A percentile compares a stretch with the other conserved stretches of the same genome.
Conservation (phyloP, 805 yeast species). For the Kuraishia borneana region DNA sequence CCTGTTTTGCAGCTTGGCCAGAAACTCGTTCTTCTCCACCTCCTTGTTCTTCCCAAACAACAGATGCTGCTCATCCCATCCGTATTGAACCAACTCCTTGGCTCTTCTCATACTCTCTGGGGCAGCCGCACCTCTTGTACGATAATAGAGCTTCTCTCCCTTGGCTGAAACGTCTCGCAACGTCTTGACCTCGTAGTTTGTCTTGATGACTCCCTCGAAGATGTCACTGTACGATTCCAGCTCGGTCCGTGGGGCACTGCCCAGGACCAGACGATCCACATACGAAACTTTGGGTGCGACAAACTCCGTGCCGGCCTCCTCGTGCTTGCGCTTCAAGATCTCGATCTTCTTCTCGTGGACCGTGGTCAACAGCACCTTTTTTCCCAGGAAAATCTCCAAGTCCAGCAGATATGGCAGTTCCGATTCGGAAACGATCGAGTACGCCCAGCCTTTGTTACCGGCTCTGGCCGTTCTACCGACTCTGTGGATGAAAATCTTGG, state of each 20-base stretch:
- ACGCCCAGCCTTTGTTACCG: conserved; percentile 97
- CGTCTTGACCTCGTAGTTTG: conserved; percentile 57
- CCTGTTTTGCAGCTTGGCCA: conserved; percentile 63
- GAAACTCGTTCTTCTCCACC: conserved; percentile 58
- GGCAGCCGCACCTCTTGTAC: conserved; percentile 82
- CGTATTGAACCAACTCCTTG: conserved; percentile 59
- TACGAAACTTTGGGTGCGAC: conserved; percentile 55
- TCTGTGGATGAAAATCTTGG: conserved; percentile 91
- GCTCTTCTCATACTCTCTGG: conserved; percentile 76
- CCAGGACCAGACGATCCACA: conserved; percentile 70
- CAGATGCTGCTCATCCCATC: conserved; percentile 87
- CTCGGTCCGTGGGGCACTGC: conserved; percentile 64
- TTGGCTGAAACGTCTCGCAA: conserved; percentile 64
- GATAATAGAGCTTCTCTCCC: conserved; percentile 80
- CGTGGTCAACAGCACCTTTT: conserved; percentile 59
- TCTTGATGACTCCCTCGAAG: conserved; percentile 44
- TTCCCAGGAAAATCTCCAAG: conserved; percentile 80
- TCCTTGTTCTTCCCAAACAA: conserved; percentile 70
- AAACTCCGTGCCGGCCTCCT: conserved; percentile 22
- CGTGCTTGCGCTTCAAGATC: conserved; percentile 34
- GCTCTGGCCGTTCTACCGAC: conserved; percentile 99
- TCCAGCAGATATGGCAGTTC: conserved; percentile 89
- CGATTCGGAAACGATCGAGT: conserved; percentile 70
- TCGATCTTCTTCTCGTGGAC: conserved; percentile 57
- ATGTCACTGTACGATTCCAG: conserved; percentile 68